Conservation (phyloP, 768 basidiomycete species). For the Pluteus cervinus region DNA sequence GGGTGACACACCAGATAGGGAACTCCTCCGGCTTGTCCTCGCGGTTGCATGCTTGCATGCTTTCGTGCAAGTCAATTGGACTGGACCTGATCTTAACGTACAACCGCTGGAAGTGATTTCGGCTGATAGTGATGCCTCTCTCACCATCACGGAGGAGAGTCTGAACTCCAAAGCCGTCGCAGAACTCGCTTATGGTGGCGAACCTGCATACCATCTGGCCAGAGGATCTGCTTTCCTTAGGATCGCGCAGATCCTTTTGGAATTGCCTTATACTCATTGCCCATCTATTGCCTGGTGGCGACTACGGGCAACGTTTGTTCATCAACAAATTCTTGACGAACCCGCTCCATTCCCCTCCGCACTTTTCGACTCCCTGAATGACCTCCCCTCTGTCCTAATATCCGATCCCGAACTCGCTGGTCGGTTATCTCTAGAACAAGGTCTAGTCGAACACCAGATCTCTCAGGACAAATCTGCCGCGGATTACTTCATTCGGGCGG, state of each 20-base stretch:
- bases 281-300: slow-evolving; percentile 71
- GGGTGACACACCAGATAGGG: slow-evolving; percentile 34
- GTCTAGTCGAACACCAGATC: slow-evolving; percentile 73
- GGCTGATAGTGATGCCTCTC: slow-evolving; percentile 17
- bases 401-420: slow-evolving; percentile 62
- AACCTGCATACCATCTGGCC: slow-evolving; percentile 93
- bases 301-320: slow-evolving; percentile 66
- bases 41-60: slow-evolving; percentile 82
- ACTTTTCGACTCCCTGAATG: not conserved
- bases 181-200: slow-evolving; percentile 79
- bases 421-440: slow-evolving; percentile 66
- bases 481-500: slow-evolving; percentile 72
- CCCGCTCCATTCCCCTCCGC: slow-evolving; percentile 46
- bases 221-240: slow-evolving; percentile 63
- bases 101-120: slow-evolving; percentile 36
- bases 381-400: slow-evolving; percentile 11
- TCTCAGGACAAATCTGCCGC: slow-evolving; percentile 73
- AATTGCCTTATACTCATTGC: slow-evolving; percentile 40
- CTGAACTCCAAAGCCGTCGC: slow-evolving; percentile 65
- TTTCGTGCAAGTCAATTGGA: slow-evolving; percentile 95
- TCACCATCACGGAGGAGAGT: slow-evolving; percentile 32
- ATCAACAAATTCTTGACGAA: slow-evolving; percentile 82
- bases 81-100: slow-evolving; percentile 80
- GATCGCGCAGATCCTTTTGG: slow-evolving; percentile 67
- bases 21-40: slow-evolving; percentile 53